Evolutionary conservation across 2,329 filamentous ascomycete species (phyloP), one percentile per base, ranked within the genome.

Genomic region (Fusarium proliferatum): DNA sequence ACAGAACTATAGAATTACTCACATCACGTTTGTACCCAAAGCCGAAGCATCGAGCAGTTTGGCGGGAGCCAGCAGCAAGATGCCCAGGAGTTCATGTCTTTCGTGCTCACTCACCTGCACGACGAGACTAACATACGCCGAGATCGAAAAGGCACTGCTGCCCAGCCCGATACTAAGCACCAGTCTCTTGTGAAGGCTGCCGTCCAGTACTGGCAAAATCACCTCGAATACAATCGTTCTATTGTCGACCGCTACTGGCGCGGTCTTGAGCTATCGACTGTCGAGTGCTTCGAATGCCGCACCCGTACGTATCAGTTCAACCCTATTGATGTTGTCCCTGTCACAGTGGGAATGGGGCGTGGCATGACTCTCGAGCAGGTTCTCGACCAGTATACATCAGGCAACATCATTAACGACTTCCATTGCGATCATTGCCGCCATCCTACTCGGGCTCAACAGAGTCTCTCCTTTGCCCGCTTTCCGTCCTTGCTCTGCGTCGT

Each of bases 1-100:
- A 76, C 67, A 60, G 43, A 52, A 15, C 17, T 10, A 48, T 42
- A 93, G 83, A 88, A 90, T 49, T 93, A 93, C 68, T 88, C 82
- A 21, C 75, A 78, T 38, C 79, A 84, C 64, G 69, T 85, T 13
- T 83, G 81, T 64, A 77, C 81, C 62, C 71, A 82, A 62, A 76
- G 76, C 48, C 64, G 67, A 57, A 62, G 72, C 41, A 63, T 77
- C 56, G 69, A 79, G 38, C 74, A 88, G 11, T 96, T 95, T 84
- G 93, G 92, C 19, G 92, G 94, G 45, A 86, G 87, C 30, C 85
- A 90, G 56, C 96, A 98, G 80, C 96, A 98, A 82, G 96, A 99
- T 79, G 93, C 95, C 4, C 93, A 95, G 73, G 96, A 98, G 78
- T 97, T 97, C 75, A 91, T 96, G 74, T 90, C 91, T 51, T 97